Base-by-base conservation (phyloP, 2,329 filamentous ascomycete genomes). In the Helotiales sp. region DNA sequence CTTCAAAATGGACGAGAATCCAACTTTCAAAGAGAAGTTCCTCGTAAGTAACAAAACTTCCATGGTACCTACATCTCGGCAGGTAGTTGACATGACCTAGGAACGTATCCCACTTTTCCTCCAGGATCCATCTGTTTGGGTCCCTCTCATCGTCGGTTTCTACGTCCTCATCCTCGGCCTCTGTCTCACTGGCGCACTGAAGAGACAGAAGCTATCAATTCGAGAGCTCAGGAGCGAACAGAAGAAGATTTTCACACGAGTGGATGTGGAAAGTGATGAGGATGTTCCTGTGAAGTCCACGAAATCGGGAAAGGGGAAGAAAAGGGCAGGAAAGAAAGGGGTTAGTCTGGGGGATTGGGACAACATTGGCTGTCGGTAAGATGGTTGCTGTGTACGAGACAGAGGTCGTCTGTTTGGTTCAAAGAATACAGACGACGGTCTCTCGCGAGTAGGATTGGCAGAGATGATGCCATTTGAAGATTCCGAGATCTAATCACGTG, bases 131-230 rank as follows among this genome's bases (percentile, higher is more conserved):
- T 40, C 67, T 3, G 50, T 71, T 20, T 63, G 55, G 54, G 40
- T 71, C 17, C 63, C 69, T 3, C 17, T 69, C 26, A 52, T 69
- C 17, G 65, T 68, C 30, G 63, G 54, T 2, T 59, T 69, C 45
- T 71, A 71, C 34, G 67, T 71, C 6, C 58, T 67, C 4, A 26
- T 69, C 32, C 63, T 71, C 3, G 69, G 67, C 6, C 47, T 69
- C 15, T 64, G 61, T n/a, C 49, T 71, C 17, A 68, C 63, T 10
- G 67, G 67, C 20, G 67, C 67, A 15, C 32, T 71, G 1, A 63
- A 65, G 8, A 52, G 65, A 17, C 61, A 67, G 26, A 59, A 61
- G 45, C 45, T 34, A 1, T 61, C 65, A 10, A 65, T 69, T 13
- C 24, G 61, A 17, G 60, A 61, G 28, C 55, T 47, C 6, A 65